These are phyloP conservation scores for Hexamita inflata DNA, from an alignment of 208 protist species.

Conservation along the genomic window DNA sequence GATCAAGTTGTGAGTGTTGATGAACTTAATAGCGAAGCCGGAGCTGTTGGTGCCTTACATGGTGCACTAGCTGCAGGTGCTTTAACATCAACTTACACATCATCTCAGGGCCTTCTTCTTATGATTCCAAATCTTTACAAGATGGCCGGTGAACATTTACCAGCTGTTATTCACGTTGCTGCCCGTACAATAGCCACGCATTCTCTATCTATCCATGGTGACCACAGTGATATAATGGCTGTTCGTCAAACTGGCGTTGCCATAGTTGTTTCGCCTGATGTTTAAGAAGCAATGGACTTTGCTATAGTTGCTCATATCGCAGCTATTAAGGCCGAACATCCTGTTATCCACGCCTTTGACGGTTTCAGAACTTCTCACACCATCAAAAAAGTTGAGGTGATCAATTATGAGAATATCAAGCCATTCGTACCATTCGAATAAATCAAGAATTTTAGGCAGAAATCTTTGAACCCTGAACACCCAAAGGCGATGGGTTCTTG, in stretches of 20 bases:
- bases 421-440: slow-evolving; percentile 31
- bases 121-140: slow-evolving; percentile 62
- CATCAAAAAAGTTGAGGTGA: slow-evolving; percentile 40
- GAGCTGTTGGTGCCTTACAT: slow-evolving; percentile 39
- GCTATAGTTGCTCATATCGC: slow-evolving; percentile 53
- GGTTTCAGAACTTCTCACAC: slow-evolving; percentile 49
- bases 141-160: slow-evolving; percentile 36
- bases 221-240: slow-evolving; percentile 57
- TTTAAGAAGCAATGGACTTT: slow-evolving; percentile 54
- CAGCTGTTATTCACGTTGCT: slow-evolving; percentile 36
- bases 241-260: slow-evolving; percentile 41
- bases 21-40: slow-evolving; percentile 33
- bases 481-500: slow-evolving; percentile 46
- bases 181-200: slow-evolving; percentile 29
- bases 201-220: slow-evolving; percentile 50
- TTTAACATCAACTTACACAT: slow-evolving; percentile 51
- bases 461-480: slow-evolving; percentile 49
- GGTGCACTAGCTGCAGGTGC: slow-evolving; percentile 41
- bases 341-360: slow-evolving; percentile 55
- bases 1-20: too few species aligned
- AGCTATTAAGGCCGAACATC: slow-evolving; percentile 47
- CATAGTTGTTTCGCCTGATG: slow-evolving; percentile 47
- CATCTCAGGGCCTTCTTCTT: slow-evolving; percentile 54
- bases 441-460: slow-evolving; percentile 29
- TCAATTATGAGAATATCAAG: slow-evolving; percentile 41